phyloP scores from a whole-genome alignment of 2,329 filamentous ascomycete species.

The Phialophora chinensis region DNA sequence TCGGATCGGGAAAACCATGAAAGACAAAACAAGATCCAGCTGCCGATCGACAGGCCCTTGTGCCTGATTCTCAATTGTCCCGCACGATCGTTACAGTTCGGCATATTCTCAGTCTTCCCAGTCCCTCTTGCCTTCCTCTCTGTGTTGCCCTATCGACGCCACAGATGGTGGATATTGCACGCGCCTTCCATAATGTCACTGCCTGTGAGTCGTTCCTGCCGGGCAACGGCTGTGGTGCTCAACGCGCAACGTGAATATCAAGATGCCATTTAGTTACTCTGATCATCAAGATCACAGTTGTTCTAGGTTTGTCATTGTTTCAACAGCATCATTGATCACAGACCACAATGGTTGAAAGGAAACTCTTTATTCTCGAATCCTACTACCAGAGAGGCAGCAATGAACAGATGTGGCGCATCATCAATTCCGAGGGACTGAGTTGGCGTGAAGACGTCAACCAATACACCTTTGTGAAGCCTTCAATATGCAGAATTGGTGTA shows the following conservation, averaged over 20 bases:
- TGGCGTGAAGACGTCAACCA: constrained; percentile 24
- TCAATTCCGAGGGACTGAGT: constrained; percentile 20
- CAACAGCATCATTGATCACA: background rate
- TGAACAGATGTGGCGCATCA: constrained; percentile 22
- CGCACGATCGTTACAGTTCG: background rate
- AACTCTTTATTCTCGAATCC: constrained; percentile 30
- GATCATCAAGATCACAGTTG: background rate
- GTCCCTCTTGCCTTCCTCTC: background rate
- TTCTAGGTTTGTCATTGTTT: constrained; percentile 2
- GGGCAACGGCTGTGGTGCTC: background rate
- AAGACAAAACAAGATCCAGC: background rate
- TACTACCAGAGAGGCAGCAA: constrained; percentile 18
- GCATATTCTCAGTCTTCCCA: background rate
- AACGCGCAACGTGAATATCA: background rate
- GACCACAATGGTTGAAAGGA: constrained; percentile 25
- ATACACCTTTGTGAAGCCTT: constrained; percentile 20
- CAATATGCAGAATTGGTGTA: constrained; percentile 24
- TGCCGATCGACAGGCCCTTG: constrained; percentile 3
- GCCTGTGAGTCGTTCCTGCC: background rate
- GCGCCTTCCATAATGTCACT: background rate
- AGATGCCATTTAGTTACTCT: background rate
- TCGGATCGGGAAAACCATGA: constrained; percentile 17
- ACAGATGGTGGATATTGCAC: background rate
- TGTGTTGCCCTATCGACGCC: background rate
- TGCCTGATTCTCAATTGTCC: constrained; percentile 2